phyloP scores from a whole-genome alignment of 345 rosid genomes.

The Abelmoschus esculentus region DNA sequence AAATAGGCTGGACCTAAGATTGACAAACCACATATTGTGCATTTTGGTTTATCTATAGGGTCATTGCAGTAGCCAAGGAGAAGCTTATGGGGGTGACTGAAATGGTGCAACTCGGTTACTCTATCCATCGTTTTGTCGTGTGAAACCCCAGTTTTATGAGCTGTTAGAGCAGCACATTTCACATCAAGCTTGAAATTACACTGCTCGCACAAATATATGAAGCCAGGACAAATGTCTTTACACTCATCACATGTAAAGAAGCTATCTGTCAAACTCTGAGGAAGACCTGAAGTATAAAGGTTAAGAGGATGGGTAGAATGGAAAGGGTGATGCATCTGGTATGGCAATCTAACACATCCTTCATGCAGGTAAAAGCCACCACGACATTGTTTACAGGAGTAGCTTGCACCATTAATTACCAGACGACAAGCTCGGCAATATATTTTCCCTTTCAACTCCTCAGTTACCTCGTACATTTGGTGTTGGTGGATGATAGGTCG shows the following conservation, averaged over 20 bases:
- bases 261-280: neutral
- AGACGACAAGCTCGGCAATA: neutral
- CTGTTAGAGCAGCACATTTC: neutral
- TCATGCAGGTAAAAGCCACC: neutral
- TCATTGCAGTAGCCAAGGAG: neutral
- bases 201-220: neutral
- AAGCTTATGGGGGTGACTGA: neutral
- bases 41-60: neutral
- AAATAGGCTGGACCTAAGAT: neutral
- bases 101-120: neutral
- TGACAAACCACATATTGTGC: neutral
- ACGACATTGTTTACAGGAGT: neutral
- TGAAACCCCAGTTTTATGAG: neutral
- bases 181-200: conserved; percentile 1
- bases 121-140: neutral
- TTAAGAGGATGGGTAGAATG: neutral
- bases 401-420: neutral
- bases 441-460: neutral
- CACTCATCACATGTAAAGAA: neutral
- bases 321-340: neutral
- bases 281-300: neutral
- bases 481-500: neutral
- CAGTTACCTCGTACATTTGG: neutral
- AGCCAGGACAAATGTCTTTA: neutral
- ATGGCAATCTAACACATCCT: neutral